phyloP scores from a whole-genome alignment of 2,329 filamentous ascomycete genomes.

The Thermoascus crustaceus region DNA sequence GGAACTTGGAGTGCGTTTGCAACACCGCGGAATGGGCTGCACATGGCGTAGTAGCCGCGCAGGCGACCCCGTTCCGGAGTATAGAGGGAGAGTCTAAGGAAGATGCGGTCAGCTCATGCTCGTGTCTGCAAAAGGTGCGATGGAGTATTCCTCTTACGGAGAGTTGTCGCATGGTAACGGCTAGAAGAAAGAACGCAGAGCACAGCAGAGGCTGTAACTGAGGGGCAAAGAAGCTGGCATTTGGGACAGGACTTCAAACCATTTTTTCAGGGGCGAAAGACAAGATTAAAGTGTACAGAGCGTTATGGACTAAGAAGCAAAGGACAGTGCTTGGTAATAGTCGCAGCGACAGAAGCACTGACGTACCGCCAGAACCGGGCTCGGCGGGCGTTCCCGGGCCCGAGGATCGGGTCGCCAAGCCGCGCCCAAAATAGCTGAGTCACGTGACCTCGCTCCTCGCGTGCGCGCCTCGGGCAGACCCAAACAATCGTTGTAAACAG shows the following conservation, averaged over 20 bases:
- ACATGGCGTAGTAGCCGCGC: conserved; percentile 14
- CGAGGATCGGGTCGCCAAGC: neutral
- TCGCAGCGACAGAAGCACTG: neutral
- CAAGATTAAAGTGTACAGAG: neutral
- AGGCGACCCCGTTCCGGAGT: conserved; percentile 14
- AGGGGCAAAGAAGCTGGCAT: neutral
- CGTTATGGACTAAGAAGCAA: neutral
- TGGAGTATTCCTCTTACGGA: conserved; percentile 18
- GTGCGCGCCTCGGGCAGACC: neutral
- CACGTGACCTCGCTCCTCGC: neutral
- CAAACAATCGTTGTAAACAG: conserved; percentile 1
- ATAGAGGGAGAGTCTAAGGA: conserved; percentile 17
- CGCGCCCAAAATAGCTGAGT: neutral
- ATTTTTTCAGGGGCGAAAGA: neutral
- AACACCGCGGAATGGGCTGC: conserved; percentile 12
- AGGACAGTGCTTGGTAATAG: neutral
- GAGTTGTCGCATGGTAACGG: conserved; percentile 22
- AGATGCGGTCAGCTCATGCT: neutral
- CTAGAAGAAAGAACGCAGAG: conserved; percentile 16
- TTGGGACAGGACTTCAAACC: neutral
- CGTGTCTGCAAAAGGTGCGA: neutral
- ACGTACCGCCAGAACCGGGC: neutral
- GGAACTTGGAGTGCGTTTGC: conserved; percentile 11
- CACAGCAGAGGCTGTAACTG: conserved; percentile 16
- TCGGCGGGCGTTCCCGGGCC: neutral